Evolutionary conservation across 306 rosid genomes (phyloP), one percentile per base, ranked within the genome.

Genomic region (Senna siamea): DNA sequence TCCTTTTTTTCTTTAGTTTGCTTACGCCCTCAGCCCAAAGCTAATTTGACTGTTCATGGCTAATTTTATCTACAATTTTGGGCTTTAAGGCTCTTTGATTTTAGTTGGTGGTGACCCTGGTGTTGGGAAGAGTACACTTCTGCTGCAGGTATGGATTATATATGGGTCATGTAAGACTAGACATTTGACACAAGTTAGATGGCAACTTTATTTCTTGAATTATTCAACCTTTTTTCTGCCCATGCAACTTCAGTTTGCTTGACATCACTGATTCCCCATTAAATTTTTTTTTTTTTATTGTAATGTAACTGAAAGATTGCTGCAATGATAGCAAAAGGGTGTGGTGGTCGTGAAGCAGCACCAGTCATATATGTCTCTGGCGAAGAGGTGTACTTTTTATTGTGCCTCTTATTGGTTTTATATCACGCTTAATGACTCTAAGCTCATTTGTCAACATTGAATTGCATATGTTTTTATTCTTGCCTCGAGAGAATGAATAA

Each of bases 41-140:
- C 51, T 8, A 67, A 23, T 57, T 52, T 61, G 66, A 51, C 44
- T 15, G 47, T 69, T 50, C 43, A 32, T n/a, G 43, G 2, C 70
- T 70, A 56, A 83, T 62, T 73, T 74, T 44, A 52, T 71, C 74
- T 67, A 11, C 70, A 76, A 44, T 51, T 78, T 65, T 86, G 66
- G 57, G 57, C 77, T 84, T 82, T 78, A 84, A 93, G 98, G 98
- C 71, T 94, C 96, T 70, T 82, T 94, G 85, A 84, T 80, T 81
- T 85, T 94, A 73, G 79, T 94, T 68, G 88, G 98, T 38, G 98
- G 98, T 64, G 98, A 94, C 78, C 97, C 98, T 74, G 98, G 98
- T 72, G 88, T 94, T 79, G 98, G 98, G 78, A 94, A 94, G 85
- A 94, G 98, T 81, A 94, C 98, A n/a, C 84, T 91, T 70, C 18